Percentiles rank a stretch among this genome's conserved stretches.
These are phyloP conservation scores for Thermomyces lanuginosus DNA, from an alignment of 2,329 filamentous ascomycete genomes.

Conservation along the genomic window DNA sequence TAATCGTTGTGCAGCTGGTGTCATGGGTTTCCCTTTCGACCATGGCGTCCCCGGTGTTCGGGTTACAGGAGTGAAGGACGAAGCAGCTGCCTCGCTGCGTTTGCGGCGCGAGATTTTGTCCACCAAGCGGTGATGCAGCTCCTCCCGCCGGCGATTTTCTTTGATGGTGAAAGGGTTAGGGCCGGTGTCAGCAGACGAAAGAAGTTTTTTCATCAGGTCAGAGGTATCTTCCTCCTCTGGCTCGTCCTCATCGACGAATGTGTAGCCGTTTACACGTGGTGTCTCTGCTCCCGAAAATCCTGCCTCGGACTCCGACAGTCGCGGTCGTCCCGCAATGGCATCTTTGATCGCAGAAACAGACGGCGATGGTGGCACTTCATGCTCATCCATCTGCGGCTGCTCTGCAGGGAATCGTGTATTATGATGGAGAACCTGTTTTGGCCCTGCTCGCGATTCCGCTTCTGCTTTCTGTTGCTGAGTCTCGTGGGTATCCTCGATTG, in stretches of 20 bases:
- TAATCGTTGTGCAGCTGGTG: constrained; percentile 29
- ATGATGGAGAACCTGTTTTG: constrained; percentile 60
- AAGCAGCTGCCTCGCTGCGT: constrained; percentile 41
- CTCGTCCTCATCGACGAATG: constrained; percentile 71
- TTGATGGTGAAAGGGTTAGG: constrained; percentile 69
- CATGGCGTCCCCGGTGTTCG: constrained; percentile 25
- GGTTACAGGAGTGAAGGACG: constrained; percentile 26
- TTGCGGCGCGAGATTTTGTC: constrained; percentile 63
- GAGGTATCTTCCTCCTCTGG: constrained; percentile 32
- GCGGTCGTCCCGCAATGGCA: constrained; percentile 60
- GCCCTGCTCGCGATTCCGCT: constrained; percentile 52
- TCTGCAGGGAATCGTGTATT: constrained; percentile 62
- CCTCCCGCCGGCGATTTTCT: constrained; percentile 59
- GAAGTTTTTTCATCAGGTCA: constrained; percentile 25
- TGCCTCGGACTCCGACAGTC: constrained; percentile 44
- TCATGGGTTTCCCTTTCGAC: constrained; percentile 20
- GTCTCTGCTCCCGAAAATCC: constrained; percentile 55
- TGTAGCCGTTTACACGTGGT: constrained; percentile 80
- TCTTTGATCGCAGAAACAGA: constrained; percentile 71
- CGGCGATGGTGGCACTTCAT: constrained; percentile 52
- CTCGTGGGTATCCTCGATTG: constrained; percentile 35
- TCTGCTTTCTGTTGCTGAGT: constrained; percentile 56
- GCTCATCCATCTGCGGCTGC: constrained; percentile 13
- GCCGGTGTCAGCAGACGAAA: constrained; percentile 24
- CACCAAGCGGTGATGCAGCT: constrained; percentile 71